Evolutionary conservation across 2,329 filamentous ascomycete species (phyloP).

Genomic region (Leptographium galeiforme): DNA sequence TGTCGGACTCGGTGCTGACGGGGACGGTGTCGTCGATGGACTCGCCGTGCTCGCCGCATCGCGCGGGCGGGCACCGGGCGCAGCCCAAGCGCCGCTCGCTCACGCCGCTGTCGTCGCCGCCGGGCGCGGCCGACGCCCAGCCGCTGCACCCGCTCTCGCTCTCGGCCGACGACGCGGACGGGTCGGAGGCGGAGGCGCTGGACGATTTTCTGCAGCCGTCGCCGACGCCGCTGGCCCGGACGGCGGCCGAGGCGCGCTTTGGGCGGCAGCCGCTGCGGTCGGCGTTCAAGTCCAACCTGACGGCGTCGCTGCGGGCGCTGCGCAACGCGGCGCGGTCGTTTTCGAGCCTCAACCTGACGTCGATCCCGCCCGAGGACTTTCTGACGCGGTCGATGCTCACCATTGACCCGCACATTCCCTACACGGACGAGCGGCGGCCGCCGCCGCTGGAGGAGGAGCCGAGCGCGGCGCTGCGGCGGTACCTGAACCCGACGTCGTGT

Average conservation of each 20-base stretch:
- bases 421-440: conserved; percentile 53
- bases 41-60: conserved; percentile 29
- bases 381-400: conserved; percentile 54
- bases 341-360: conserved; percentile 47
- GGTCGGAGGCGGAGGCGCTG: conserved; percentile 28
- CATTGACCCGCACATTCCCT: conserved; percentile 52
- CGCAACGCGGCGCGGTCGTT: conserved; percentile 51
- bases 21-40: conserved; percentile 35
- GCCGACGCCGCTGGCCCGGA: conserved; percentile 8
- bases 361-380: conserved; percentile 53
- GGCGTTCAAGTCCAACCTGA: conserved; percentile 57
- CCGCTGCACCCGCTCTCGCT: no score
- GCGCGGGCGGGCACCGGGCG: conserved; percentile 17
- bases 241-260: conserved; percentile 4
- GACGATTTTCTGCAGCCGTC: conserved; percentile 34
- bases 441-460: conserved; percentile 50
- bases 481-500: conserved; percentile 50
- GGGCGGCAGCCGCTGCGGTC: conserved; percentile 35
- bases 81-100: conserved; percentile 33
- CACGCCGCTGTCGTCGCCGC: conserved; percentile 42
- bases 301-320: conserved; percentile 50
- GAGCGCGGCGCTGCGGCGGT: conserved; percentile 51
- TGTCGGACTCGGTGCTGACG: conserved; percentile 40
- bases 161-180: conserved; percentile 21
- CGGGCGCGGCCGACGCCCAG: conserved; percentile 36